Conservation (phyloP, 2,329 filamentous ascomycete genomes). For the Didymella exigua region DNA sequence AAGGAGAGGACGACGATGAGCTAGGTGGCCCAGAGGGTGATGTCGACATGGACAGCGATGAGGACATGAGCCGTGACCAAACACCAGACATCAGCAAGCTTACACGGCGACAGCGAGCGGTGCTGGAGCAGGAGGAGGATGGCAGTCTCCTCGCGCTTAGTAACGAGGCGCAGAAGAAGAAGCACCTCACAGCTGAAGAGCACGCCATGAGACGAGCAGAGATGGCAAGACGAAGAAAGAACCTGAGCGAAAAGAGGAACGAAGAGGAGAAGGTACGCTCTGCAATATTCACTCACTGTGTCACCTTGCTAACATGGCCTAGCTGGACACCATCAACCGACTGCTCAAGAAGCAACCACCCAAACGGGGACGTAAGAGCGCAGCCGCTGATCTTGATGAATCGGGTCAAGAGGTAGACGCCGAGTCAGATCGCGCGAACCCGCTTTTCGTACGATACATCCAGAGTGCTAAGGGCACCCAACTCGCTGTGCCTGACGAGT, state of each 20-base stretch:
- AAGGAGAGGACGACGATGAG: constrained; percentile 52
- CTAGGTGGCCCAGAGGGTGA: constrained; percentile 43
- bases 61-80: constrained; percentile 60
- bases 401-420: constrained; percentile 57
- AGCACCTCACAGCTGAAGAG: constrained; percentile 74
- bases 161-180: constrained; percentile 74
- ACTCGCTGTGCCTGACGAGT: constrained; percentile 70
- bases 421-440: constrained; percentile 58
- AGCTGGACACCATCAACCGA: constrained; percentile 93
- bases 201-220: constrained; percentile 74
- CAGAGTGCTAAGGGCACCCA: constrained; percentile 66
- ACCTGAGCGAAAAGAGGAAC: constrained; percentile 76
- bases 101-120: constrained; percentile 70
- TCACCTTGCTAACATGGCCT: constrained; percentile 19
- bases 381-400: constrained; percentile 53
- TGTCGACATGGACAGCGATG: constrained; percentile 57
- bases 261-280: constrained; percentile 72
- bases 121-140: constrained; percentile 59
- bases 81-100: constrained; percentile 69
- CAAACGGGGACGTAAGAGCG: constrained; percentile 61
- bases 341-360: constrained; percentile 84
- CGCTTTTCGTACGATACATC: constrained; percentile 72
- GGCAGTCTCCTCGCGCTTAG: constrained; percentile 58
- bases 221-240: constrained; percentile 75
- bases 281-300: neutral